phyloP scores from a whole-genome alignment of 2,329 filamentous ascomycete genomes.

The Claviceps maximensis region DNA sequence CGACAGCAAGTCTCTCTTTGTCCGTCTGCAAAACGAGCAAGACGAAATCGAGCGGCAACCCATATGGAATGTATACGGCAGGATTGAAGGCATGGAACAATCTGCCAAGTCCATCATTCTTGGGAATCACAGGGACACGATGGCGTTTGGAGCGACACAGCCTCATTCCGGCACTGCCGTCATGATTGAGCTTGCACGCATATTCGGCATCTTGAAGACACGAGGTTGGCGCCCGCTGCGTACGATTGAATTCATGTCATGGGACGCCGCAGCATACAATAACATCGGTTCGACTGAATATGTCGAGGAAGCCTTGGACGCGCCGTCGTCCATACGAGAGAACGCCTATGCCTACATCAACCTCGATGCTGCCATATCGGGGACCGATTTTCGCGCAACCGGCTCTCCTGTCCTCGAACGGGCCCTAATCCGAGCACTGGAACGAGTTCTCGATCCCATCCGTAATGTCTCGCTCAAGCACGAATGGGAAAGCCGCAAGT shows the following conservation, averaged over 20 bases:
- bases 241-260: slow-evolving; percentile 94
- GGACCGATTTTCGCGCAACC: slow-evolving; percentile 59
- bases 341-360: slow-evolving; percentile 84
- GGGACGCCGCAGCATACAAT: slow-evolving; percentile 92
- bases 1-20: slow-evolving; percentile 56
- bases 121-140: slow-evolving; percentile 87
- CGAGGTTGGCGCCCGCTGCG: slow-evolving; percentile 82
- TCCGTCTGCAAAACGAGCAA: slow-evolving; percentile 75
- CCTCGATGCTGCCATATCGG: slow-evolving; percentile 70
- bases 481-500: slow-evolving; percentile 57
- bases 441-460: slow-evolving; percentile 59
- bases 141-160: slow-evolving; percentile 77
- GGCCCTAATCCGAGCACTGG: slow-evolving; percentile 58
- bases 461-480: slow-evolving; percentile 59
- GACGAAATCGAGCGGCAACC: slow-evolving; percentile 71
- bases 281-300: slow-evolving; percentile 88
- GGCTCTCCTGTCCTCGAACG: slow-evolving; percentile 71
- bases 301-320: slow-evolving; percentile 70
- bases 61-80: slow-evolving; percentile 85
- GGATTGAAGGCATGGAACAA: slow-evolving; percentile 75
- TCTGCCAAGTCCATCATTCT: slow-evolving; percentile 72
- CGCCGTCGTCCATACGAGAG: slow-evolving; percentile 39
- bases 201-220: slow-evolving; percentile 65
- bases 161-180: slow-evolving; percentile 82
- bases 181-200: slow-evolving; percentile 75